Evolutionary conservation across 805 yeast species (phyloP).

Genomic region (Saccharomyces eubayanus): DNA sequence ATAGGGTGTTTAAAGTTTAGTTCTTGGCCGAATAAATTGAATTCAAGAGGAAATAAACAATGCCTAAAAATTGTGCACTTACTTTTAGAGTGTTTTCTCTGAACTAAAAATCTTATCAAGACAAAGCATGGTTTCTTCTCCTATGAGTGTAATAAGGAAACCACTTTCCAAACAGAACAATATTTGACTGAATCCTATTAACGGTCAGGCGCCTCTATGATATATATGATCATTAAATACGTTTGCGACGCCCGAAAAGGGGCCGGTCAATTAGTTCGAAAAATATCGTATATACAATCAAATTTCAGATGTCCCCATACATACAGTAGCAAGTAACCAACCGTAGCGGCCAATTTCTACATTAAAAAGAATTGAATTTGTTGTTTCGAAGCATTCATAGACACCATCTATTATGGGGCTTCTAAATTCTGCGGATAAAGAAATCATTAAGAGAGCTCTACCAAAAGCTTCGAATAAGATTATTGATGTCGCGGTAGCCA

Average conservation of each 20-base stretch:
- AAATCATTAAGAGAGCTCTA: slow-evolving; percentile 76
- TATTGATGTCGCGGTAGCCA: slow-evolving; percentile 82
- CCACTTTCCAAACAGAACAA: too few species aligned
- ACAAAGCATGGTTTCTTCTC: too few species aligned
- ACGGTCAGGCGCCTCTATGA: too few species aligned
- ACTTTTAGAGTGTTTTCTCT: too few species aligned
- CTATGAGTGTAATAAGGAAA: too few species aligned
- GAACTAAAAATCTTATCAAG: too few species aligned
- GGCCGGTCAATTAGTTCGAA: neutral
- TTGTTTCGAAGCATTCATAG: neutral
- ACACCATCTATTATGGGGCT: slow-evolving; percentile 28
- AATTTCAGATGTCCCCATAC: neutral
- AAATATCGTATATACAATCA: neutral
- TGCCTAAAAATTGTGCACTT: too few species aligned
- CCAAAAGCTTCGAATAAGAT: slow-evolving; percentile 86
- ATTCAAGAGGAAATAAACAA: too few species aligned
- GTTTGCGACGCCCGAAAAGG: neutral
- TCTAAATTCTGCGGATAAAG: slow-evolving; percentile 60
- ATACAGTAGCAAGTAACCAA: neutral
- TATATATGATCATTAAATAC: neutral
- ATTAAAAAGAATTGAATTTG: neutral
- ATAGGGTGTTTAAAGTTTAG: too few species aligned
- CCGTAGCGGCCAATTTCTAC: neutral
- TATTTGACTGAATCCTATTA: too few species aligned
- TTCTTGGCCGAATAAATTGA: too few species aligned